phyloP scores from a whole-genome alignment of 2,329 filamentous ascomycete genomes.

The Tolypocladium ovalisporum region DNA sequence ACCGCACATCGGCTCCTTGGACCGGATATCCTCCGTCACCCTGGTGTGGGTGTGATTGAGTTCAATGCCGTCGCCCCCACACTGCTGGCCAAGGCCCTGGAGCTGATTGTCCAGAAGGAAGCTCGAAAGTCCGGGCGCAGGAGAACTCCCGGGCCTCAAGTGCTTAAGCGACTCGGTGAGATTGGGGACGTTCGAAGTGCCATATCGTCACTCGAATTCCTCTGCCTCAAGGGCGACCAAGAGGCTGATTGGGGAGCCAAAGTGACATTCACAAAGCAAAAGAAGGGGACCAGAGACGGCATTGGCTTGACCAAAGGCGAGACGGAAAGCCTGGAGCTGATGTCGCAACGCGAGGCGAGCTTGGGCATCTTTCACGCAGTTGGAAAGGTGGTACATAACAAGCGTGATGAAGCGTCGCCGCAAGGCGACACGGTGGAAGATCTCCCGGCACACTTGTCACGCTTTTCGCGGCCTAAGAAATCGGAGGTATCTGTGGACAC shows the following conservation, averaged over 20 bases:
- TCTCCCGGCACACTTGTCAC: constrained; percentile 48
- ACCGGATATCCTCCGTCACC: constrained; percentile 73
- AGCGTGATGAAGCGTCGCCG: constrained; percentile 51
- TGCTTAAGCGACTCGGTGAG: constrained; percentile 71
- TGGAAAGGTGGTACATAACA: constrained; percentile 95
- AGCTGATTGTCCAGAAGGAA: constrained; percentile 75
- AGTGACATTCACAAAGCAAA: constrained; percentile 58
- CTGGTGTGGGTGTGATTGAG: constrained; percentile 68
- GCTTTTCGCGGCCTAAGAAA: constrained; percentile 45
- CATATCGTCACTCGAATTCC: constrained; percentile 83
- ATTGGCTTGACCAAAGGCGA: constrained; percentile 64
- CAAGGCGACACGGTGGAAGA: constrained; percentile 33
- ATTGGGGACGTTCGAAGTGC: constrained; percentile 88
- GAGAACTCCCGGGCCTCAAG: constrained; percentile 64
- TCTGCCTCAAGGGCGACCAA: constrained; percentile 75
- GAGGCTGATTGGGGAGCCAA: constrained; percentile 65
- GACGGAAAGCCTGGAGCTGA: constrained; percentile 64
- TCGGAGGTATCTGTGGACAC: constrained; percentile 60
- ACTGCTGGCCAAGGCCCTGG: constrained; percentile 72
- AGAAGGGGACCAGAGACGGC: constrained; percentile 45
- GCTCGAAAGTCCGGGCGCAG: constrained; percentile 65
- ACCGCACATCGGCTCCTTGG: constrained; percentile 86
- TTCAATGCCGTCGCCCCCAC: constrained; percentile 91
- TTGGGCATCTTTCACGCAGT: constrained; percentile 94
- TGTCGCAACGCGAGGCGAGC: constrained; percentile 80